Evolutionary conservation across 768 basidiomycete genomes (phyloP), one percentile per base, ranked within the genome.

Genomic region (Polyporus arcularius): DNA sequence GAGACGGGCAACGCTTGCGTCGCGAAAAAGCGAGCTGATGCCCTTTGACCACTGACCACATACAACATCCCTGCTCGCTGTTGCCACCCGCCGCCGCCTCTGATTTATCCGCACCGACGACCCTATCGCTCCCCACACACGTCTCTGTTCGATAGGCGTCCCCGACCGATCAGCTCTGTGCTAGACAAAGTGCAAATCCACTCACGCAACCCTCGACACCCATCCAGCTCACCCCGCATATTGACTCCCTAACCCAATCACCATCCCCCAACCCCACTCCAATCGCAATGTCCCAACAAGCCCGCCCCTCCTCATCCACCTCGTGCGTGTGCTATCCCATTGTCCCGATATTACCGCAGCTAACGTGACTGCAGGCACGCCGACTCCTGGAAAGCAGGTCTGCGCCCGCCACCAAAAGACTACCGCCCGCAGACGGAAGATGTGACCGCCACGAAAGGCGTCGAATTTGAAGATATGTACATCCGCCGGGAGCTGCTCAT

Each of bases 341-440:
- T 28, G 8, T n/a, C 21, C n/a, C 42, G n/a, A 18, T 10, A 18
- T 28, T 28, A 2, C 40, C 26, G 30, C 26, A 28, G 28, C 30
- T 50, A 10, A 45, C 43, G 26, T 31, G 38, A 49, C 48, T 57
- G 31, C 35, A 63, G 65, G 18, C 61, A 64, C 48, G 63, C 55
- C 53, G 67, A 72, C 58, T 66, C 70, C 69, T 97, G 93, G 92
- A 93, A 89, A 76, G 70, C 81, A 43, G 82, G 86, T 64, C 89
- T 97, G 65, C 85, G 87, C 47, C 84, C 88, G 58, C 94, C 94
- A 74, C 87, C 87, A 81, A 95, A 92, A 85, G 96, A 99, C 77
- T 68, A 80, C 61, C 87, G 96, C 56, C 96, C 96, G 7, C 96
- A 98, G 74, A 99, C 96, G 32, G 94, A 96, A 78, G 96, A 99